Base-by-base conservation (phyloP, 2,329 filamentous ascomycete species). In the Diaporthe humulicola region DNA sequence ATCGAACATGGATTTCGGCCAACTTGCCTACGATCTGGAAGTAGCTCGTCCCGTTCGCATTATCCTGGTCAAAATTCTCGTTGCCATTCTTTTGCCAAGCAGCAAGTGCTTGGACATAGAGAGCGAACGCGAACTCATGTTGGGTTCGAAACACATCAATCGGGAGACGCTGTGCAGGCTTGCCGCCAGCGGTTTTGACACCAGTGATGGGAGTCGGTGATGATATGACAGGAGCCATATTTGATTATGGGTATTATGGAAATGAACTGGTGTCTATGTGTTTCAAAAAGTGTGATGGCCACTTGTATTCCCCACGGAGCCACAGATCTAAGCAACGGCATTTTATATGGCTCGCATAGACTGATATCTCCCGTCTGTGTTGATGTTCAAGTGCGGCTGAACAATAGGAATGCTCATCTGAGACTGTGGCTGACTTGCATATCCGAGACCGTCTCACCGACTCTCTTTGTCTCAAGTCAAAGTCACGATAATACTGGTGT, bases 151-250 rank as follows among this genome's bases (percentile, higher is more conserved):
- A 66, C n/a, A 73, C 42, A 25, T 73, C 70, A 5, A 73, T 56
- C 3, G 57, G 70, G 7, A 73, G 42, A 45, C 70, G 57, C 17
- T 60, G 56, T 17, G 52, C 57, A 8, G 45, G 58, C 17, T 48
- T 50, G 3, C 60, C 42, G n/a, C 42, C 67, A 0, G 36, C 67
- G 14, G 30, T 40, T 22, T 42, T 45, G 2, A 57, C 48, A 12
- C 67, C 58, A 30, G 45, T 28, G 58, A 56, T 69, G 19, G 60
- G 36, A 10, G 30, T 36, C 28, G 38, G 28, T 10, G 74, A 71
- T 22, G 30, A 52, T 45, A 74, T 74, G 28, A 78, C 77, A 50
- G 78, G 78, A 10, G 78, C 76, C 50, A 84, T 70, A 22, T 30
- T 33, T n/a, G 17, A 28, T 64, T 25, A 12, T 14, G 12, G 1